A percentile compares a stretch with the other conserved stretches of the same genome.
These are phyloP conservation scores for Lachnellula willkommii DNA, from an alignment of 2,329 filamentous ascomycete genomes.

Conservation along the genomic window DNA sequence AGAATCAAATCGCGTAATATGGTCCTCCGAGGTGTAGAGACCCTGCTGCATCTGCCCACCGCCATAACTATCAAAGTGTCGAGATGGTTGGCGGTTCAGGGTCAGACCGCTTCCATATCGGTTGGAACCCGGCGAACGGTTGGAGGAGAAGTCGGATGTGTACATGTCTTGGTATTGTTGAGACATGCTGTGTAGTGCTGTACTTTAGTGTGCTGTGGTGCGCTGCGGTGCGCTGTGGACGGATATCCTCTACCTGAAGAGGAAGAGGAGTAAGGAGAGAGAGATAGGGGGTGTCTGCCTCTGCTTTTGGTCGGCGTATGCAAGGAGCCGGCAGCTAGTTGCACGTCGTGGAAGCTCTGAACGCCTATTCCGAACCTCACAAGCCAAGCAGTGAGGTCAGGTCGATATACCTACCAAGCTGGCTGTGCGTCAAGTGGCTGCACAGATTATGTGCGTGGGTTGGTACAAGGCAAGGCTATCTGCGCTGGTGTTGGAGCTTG, in stretches of 20 bases:
- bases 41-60: slow-evolving; percentile 44
- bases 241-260: not conserved
- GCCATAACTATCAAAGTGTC: slow-evolving; percentile 67
- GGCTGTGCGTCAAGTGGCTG: slow-evolving; percentile 7
- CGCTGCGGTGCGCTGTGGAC: not conserved
- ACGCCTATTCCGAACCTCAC: slow-evolving; percentile 23
- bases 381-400: slow-evolving; percentile 18
- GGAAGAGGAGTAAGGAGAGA: not conserved
- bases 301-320: slow-evolving; percentile 19
- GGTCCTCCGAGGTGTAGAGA: slow-evolving; percentile 67
- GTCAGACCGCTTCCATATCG: slow-evolving; percentile 58
- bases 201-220: too few species aligned
- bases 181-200: slow-evolving; percentile 36
- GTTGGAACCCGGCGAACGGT: slow-evolving; percentile 70
- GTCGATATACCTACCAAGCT: slow-evolving; percentile 6
- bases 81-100: slow-evolving; percentile 66
- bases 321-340: slow-evolving; percentile 29
- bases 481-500: not conserved
- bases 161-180: slow-evolving; percentile 63
- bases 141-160: slow-evolving; percentile 65
- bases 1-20: slow-evolving; percentile 49
- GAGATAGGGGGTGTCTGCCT: not conserved
- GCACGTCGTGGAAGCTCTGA: slow-evolving; percentile 25
- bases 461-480: not conserved
- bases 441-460: slow-evolving; percentile 1